Evolutionary conservation across 306 rosid species (phyloP), one percentile per base, ranked within the genome.

Genomic region (Sphenostylis stenocarpa): DNA sequence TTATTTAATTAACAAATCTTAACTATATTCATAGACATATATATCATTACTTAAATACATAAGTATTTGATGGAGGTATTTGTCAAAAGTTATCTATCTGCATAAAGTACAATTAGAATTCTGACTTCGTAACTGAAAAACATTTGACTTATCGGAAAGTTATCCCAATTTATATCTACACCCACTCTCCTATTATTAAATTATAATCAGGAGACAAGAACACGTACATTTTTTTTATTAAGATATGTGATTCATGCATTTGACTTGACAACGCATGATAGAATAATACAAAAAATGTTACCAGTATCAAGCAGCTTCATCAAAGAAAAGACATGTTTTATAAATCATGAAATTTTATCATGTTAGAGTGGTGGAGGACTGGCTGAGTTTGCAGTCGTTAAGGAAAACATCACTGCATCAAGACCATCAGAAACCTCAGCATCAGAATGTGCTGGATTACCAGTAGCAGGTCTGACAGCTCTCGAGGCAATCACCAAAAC

Each of bases 301-400:
- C 17, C 31, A 62, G 20, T 17, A 4, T 34, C 16, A 63, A 63
- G 26, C 45, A 34, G 69, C 62, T 13, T 77, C 57, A 4, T 57
- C 28, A 61, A 70, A 34, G 49, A 34, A 48, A 48, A 57, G 15
- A 47, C 52, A 15, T 61, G 67, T 71, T 16, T 33, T 6, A 28
- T 24, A 24, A 28, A 6, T 55, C n/a, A 62, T 71, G 63, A 72
- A 29, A 19, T 47, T 65, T 39, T 29, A 7, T 56, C 28, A 63
- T 71, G 78, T 49, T 80, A 93, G 97, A 78, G 16, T 73, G 96
- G 96, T 44, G 96, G 98, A 16, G 94, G 92, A 67, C 81, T 93
- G 41, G 98, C 92, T 0, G 97, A 93, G 76, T 91, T 17, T 84
- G 83, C 85, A 3, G 82, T 67, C 10, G 86, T 79, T 17, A 88